Conservation (phyloP, 176 grass and related monocot species). For the Bothriochloa decipiens region DNA sequence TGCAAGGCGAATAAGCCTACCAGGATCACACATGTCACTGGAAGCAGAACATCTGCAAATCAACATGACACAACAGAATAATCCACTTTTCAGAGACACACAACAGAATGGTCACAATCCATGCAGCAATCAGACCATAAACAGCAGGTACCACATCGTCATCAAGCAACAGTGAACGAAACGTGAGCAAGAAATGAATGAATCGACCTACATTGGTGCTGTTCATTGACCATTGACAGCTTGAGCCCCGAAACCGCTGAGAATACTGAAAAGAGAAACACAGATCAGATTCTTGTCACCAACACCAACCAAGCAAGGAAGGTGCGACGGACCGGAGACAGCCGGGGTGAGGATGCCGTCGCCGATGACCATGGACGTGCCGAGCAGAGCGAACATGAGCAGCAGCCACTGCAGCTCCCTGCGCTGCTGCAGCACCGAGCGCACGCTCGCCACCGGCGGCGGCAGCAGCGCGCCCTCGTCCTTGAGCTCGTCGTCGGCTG, state of each 20-base stretch:
- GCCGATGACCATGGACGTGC: constrained; percentile 92
- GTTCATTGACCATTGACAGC: constrained; percentile 63
- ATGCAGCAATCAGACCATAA: not conserved
- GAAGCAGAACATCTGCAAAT: constrained; percentile 84
- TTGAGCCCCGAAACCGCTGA: constrained; percentile 91
- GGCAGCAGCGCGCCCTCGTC: not conserved
- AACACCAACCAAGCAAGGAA: not conserved
- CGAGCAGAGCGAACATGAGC: constrained; percentile 75
- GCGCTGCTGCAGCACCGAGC: constrained; percentile 61
- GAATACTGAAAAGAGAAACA: constrained; percentile 62
- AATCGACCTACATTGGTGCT: constrained; percentile 77
- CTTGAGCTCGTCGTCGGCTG: constrained; percentile 49
- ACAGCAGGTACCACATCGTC: not conserved
- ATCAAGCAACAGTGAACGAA: not conserved
- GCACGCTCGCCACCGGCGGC: constrained; percentile 33
- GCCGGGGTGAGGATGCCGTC: constrained; percentile 96
- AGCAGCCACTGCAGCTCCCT: constrained; percentile 71
- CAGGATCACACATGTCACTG: constrained; percentile 74
- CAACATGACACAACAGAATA: too few relatives aligned
- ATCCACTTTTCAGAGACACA: constrained; percentile 8
- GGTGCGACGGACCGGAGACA: constrained; percentile 57
- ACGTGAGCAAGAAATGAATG: constrained; percentile 2
- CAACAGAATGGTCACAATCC: not conserved
- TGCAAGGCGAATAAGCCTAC: constrained; percentile 86
- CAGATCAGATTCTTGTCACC: not conserved